Percentiles rank a stretch among this genome's conserved stretches.
phyloP scores from a whole-genome alignment of 139 green algal genomes.

The Volvox reticuliferus region DNA sequence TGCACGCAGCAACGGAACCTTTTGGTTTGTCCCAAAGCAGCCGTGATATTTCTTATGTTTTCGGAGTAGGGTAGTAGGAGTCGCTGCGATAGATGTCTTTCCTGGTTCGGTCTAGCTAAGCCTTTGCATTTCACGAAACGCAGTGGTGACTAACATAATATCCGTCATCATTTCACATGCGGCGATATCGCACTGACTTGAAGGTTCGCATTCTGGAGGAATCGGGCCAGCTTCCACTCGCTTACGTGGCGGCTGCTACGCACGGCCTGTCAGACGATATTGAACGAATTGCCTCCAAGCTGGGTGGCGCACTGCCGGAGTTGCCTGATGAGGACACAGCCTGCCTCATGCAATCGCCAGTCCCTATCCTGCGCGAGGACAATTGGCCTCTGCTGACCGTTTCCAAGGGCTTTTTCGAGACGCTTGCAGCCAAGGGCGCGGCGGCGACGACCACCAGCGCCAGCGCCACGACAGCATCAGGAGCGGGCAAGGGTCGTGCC shows the following conservation, averaged over 20 bases:
- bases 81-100: too few relatives aligned
- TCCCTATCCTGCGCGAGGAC: slow-evolving; percentile 78
- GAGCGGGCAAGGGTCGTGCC: slow-evolving; percentile 27
- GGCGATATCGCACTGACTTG: too few relatives aligned
- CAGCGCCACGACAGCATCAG: background rate
- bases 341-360: slow-evolving; percentile 62
- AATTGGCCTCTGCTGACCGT: slow-evolving; percentile 99
- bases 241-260: slow-evolving; percentile 92
- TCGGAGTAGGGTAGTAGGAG: too few relatives aligned
- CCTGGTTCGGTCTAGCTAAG: too few relatives aligned
- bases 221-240: slow-evolving; percentile 90
- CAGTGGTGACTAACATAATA: too few relatives aligned
- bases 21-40: too few relatives aligned
- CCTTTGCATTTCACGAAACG: too few relatives aligned
- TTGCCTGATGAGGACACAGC: slow-evolving; percentile 1
- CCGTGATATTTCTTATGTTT: too few relatives aligned
- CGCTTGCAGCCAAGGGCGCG: slow-evolving; percentile 78
- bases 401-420: slow-evolving; percentile 98
- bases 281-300: slow-evolving; percentile 61
- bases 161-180: too few relatives aligned
- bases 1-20: too few relatives aligned
- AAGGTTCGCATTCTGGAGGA: slow-evolving; percentile 91
- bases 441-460: background rate
- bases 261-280: slow-evolving; percentile 84
- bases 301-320: slow-evolving; percentile 47